Percentiles rank a stretch among this genome's conserved stretches.
Evolutionary conservation across 2,329 filamentous ascomycete species (phyloP).

Genomic region (Exophiala bonariae): DNA sequence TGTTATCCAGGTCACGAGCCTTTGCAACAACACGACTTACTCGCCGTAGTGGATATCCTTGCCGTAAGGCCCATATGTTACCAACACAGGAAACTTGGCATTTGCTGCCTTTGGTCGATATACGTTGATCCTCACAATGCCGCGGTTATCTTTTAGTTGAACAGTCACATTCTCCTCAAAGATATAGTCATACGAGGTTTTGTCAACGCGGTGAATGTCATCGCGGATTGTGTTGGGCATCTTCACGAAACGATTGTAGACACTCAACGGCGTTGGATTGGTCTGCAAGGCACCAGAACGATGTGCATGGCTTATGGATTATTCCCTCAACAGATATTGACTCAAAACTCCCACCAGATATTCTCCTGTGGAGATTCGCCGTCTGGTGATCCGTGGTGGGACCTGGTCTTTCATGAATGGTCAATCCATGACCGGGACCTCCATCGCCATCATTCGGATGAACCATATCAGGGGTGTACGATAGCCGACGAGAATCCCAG

Average conservation of each 20-base stretch:
- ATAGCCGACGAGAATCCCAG: too few relatives aligned
- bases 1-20: not conserved
- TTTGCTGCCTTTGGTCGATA: constrained; percentile 47
- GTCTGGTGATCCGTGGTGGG: too few relatives aligned
- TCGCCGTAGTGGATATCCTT: constrained; percentile 66
- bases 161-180: constrained; percentile 52
- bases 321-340: too few relatives aligned
- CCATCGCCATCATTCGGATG: too few relatives aligned
- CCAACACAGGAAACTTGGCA: constrained; percentile 56
- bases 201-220: constrained; percentile 27
- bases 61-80: constrained; percentile 72
- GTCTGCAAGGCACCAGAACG: too few relatives aligned
- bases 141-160: constrained; percentile 39
- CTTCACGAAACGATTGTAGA: constrained; percentile 30
- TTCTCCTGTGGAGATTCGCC: too few relatives aligned
- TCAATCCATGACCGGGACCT: too few relatives aligned
- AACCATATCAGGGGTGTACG: too few relatives aligned
- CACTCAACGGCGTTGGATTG: too few relatives aligned
- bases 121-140: constrained; percentile 51
- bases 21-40: not conserved
- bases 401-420: too few relatives aligned
- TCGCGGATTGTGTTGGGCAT: constrained; percentile 20
- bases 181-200: constrained; percentile 45
- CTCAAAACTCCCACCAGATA: too few relatives aligned
- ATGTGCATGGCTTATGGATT: too few relatives aligned